phyloP scores from a whole-genome alignment of 805 yeast genomes.

The Lipomyces chichibuensis region DNA sequence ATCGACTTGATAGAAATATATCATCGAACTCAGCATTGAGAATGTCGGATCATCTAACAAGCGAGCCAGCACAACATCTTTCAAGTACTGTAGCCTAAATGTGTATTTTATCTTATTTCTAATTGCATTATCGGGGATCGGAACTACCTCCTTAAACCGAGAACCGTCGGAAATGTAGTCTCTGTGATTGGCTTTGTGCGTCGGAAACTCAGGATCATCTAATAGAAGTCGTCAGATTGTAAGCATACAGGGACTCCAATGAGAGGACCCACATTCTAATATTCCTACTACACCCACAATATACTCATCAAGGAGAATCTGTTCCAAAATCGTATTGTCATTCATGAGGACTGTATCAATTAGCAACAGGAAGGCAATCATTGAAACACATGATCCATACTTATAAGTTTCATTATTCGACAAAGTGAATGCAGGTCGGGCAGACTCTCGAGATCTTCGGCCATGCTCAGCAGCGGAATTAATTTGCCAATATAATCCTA shows the following conservation, averaged over 20 bases:
- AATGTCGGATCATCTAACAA: conserved; percentile 79
- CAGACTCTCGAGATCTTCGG: conserved; percentile 59
- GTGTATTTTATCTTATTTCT: conserved; percentile 68
- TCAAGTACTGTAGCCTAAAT: conserved; percentile 75
- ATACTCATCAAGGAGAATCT: conserved; percentile 56
- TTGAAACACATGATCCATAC: conserved; percentile 6
- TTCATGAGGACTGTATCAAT: conserved; percentile 57
- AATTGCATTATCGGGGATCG: conserved; percentile 56
- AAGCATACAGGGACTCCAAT: neutral
- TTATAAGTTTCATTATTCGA: conserved; percentile 66
- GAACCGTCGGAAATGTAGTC: conserved; percentile 61
- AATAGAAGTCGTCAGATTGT: conserved; percentile 24
- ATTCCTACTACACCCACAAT: conserved; percentile 72
- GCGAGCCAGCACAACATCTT: conserved; percentile 84
- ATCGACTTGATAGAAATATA: conserved; percentile 68
- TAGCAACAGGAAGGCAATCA: neutral
- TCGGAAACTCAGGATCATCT: conserved; percentile 83
- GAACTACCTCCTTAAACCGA: conserved; percentile 71
- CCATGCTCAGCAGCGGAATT: conserved; percentile 55
- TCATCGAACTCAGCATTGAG: conserved; percentile 65
- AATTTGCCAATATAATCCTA: conserved; percentile 57
- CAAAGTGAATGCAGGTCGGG: conserved; percentile 66
- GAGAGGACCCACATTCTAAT: conserved; percentile 57
- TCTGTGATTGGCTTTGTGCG: conserved; percentile 77
- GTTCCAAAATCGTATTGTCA: conserved; percentile 63